Base-by-base conservation (phyloP, 768 basidiomycete species). In the Cystofilobasidium capitatum region DNA sequence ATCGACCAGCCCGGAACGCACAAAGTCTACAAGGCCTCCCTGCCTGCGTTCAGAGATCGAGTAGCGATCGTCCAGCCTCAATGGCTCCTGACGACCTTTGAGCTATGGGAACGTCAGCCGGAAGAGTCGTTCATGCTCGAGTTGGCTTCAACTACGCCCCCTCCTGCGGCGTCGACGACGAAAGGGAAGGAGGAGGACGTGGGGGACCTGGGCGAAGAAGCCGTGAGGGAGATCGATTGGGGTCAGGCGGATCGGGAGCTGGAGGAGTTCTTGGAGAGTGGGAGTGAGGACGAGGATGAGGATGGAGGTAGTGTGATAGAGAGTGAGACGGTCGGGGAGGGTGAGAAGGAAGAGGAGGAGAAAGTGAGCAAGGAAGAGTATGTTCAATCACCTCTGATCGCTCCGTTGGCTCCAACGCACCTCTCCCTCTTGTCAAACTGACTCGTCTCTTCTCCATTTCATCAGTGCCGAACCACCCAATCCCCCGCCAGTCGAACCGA, bases 1-100 rank as follows among this genome's bases (percentile, higher is more conserved):
- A n/a, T n/a, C n/a, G n/a, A 26, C 24, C 73, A 93, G 89, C 84
- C 84, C 69, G 89, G 89, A 39, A 97, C 94, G 0, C 86, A 87
- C 71, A 99, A 99, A 78, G 91, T 94, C 0, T 87, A 91, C 74
- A 80, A 82, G 63, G 91, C 92, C 0, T 83, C 87, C 47, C 83
- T 83, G 74, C 83, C 84, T n/a, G 85, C 86, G 8, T 83, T 83
- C 29, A 84, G 17, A 3, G 3, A 39, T 0, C 54, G 40, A 22
- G 29, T 89, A 74, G 85, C 87, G 75, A 85, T 97, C 69, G 91
- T 98, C 24, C 89, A 88, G 85, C 77, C 88, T 10, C 80, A 83
- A 12, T 99, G 94, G 94, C 88, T 98, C 73, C 85, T 83, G 37
- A 88, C 93, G 75, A 91, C 87, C 5, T 55, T 26, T n/a, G 51